phyloP scores from a whole-genome alignment of 2,329 filamentous ascomycete species.

The Beauveria caledonica region DNA sequence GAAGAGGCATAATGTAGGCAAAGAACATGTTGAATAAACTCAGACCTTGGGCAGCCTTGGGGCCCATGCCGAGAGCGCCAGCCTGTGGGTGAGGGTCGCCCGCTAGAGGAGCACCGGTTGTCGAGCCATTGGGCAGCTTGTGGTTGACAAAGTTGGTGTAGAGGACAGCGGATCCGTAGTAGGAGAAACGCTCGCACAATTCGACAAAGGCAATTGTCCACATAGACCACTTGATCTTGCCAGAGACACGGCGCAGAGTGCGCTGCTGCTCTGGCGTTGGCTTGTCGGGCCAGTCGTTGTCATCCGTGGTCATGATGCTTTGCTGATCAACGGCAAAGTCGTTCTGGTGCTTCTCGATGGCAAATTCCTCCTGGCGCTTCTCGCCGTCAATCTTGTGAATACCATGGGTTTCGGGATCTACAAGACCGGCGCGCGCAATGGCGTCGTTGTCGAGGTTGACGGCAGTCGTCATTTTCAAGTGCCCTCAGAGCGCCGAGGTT shows the following conservation, averaged over 20 bases:
- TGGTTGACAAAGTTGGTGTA: constrained; percentile 61
- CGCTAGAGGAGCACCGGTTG: constrained; percentile 39
- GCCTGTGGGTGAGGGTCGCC: constrained; percentile 21
- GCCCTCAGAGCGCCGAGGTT: not conserved
- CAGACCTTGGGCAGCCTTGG: constrained; percentile 43
- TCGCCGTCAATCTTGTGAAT: constrained; percentile 18
- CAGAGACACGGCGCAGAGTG: constrained; percentile 56
- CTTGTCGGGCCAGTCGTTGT: constrained; percentile 27
- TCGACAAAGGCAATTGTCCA: constrained; percentile 67
- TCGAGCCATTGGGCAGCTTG: constrained; percentile 43
- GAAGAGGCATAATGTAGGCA: constrained; percentile 50
- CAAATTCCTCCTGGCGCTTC: constrained; percentile 21
- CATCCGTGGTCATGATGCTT: constrained; percentile 20
- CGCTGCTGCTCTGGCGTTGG: constrained; percentile 55
- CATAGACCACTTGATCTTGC: constrained; percentile 55
- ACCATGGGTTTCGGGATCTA: constrained; percentile 28
- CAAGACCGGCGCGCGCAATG: constrained; percentile 26
- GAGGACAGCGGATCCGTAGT: constrained; percentile 63
- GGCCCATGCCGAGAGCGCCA: constrained; percentile 51
- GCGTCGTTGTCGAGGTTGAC: constrained; percentile 28
- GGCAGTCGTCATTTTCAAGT: constrained; percentile 26
- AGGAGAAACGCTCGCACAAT: constrained; percentile 68
- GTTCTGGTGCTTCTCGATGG: constrained; percentile 17
- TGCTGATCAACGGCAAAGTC: constrained; percentile 15
- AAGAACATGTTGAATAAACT: constrained; percentile 52